phyloP scores from a whole-genome alignment of 345 rosid species.

The Boechera retrofracta region DNA sequence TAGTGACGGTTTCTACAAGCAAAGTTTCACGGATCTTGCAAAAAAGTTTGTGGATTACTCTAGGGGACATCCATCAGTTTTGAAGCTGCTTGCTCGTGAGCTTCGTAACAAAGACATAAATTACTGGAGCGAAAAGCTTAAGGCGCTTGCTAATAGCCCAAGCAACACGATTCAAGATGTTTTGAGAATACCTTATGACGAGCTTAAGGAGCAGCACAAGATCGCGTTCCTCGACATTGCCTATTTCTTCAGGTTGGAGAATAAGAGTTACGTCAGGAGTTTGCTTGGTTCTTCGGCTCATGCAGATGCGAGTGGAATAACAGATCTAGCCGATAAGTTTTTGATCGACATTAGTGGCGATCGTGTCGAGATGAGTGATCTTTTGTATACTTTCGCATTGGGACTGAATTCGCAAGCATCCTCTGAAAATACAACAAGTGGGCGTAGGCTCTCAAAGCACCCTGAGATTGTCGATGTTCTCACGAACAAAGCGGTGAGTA shows the following conservation, averaged over 20 bases:
- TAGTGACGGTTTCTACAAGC: too few species aligned
- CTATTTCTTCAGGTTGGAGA: conserved; percentile 28
- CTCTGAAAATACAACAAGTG: background rate
- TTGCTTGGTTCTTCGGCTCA: conserved; percentile 9
- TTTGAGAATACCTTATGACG: conserved; percentile 38
- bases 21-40: conserved; percentile 2
- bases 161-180: conserved; percentile 9
- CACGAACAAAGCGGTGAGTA: background rate
- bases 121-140: conserved; percentile 30
- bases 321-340: conserved; percentile 30
- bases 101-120: background rate
- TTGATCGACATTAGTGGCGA: conserved; percentile 14
- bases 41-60: conserved; percentile 12
- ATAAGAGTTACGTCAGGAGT: background rate
- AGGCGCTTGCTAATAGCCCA: conserved; percentile 8
- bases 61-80: conserved; percentile 43
- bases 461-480: background rate
- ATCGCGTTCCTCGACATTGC: conserved; percentile 45
- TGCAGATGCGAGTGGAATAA: background rate
- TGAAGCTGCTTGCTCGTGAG: conserved; percentile 36
- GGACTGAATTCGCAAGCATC: conserved; percentile 8
- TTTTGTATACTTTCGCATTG: conserved; percentile 33
- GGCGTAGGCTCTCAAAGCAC: background rate
- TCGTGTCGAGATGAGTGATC: conserved; percentile 33
- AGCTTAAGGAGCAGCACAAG: conserved; percentile 21